These are phyloP conservation scores for Arachis stenosperma DNA, from an alignment of 306 rosid species.

Conservation along the genomic window DNA sequence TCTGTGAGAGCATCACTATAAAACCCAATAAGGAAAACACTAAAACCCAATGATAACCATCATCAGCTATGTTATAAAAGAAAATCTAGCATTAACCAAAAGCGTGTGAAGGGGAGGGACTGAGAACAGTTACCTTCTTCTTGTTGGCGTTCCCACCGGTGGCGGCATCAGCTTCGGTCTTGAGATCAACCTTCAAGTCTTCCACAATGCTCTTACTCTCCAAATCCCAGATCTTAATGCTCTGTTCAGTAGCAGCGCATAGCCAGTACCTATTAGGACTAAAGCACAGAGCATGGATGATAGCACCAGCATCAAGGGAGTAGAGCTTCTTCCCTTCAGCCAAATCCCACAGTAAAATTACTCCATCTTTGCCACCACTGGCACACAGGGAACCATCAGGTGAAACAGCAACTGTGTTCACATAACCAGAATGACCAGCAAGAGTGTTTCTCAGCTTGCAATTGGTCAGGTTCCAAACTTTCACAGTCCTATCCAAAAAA, in stretches of 20 bases:
- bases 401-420: slow-evolving; percentile 92
- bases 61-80: not conserved
- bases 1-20: too few relatives aligned
- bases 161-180: slow-evolving; percentile 71
- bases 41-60: too few relatives aligned
- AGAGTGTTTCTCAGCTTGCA: slow-evolving; percentile 82
- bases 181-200: slow-evolving; percentile 90
- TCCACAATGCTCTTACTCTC: slow-evolving; percentile 96
- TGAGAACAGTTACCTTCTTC: slow-evolving; percentile 64
- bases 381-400: slow-evolving; percentile 96
- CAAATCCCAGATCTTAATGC: slow-evolving; percentile 99
- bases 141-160: slow-evolving; percentile 52
- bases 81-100: not conserved
- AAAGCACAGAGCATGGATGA: slow-evolving; percentile 85
- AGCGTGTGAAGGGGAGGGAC: not conserved
- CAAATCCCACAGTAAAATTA: slow-evolving; percentile 89
- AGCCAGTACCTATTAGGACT: slow-evolving; percentile 99
- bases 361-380: slow-evolving; percentile 94
- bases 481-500: slow-evolving; percentile 62
- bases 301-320: slow-evolving; percentile 79
- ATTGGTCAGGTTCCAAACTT: slow-evolving; percentile 87
- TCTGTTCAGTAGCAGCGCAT: slow-evolving; percentile 90
- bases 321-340: slow-evolving; percentile 94
- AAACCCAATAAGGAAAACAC: too few relatives aligned
- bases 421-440: slow-evolving; percentile 80